These are phyloP conservation scores for Aspergillus sclerotiicarbonarius DNA, from an alignment of 495 filamentous ascomycete species.

Conservation along the genomic window DNA sequence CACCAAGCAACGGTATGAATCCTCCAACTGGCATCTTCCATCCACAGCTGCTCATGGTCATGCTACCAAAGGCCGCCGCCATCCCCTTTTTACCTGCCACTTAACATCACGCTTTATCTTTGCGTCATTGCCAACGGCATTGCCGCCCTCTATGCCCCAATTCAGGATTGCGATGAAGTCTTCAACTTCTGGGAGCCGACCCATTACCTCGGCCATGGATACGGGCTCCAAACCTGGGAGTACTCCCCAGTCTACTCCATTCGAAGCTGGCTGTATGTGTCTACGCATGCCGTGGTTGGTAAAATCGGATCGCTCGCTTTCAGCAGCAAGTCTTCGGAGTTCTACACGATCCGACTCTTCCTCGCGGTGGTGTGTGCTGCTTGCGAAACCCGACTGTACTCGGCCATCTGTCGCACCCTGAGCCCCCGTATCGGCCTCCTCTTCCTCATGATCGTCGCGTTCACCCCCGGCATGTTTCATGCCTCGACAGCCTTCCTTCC, in stretches of 20 bases:
- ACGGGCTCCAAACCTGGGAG: slow-evolving; percentile 97
- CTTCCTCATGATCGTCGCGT: slow-evolving; percentile 71
- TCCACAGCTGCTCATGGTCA: slow-evolving; percentile 3
- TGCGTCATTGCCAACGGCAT: slow-evolving; percentile 70
- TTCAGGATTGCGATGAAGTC: slow-evolving; percentile 98
- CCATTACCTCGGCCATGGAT: slow-evolving; percentile 90
- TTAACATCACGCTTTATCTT: slow-evolving; percentile 73
- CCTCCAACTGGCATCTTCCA: background rate
- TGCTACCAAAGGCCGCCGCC: slow-evolving; percentile 40
- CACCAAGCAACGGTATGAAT: slow-evolving; percentile 34
- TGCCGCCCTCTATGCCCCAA: slow-evolving; percentile 81
- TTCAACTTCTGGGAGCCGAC: slow-evolving; percentile 99
- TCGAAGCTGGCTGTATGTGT: slow-evolving; percentile 91
- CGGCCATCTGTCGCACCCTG: slow-evolving; percentile 67
- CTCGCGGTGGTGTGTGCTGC: slow-evolving; percentile 75
- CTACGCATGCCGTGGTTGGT: slow-evolving; percentile 73
- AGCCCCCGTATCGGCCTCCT: slow-evolving; percentile 78
- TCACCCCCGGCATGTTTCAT: slow-evolving; percentile 91
- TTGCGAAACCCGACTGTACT: slow-evolving; percentile 78
- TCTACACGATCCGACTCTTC: slow-evolving; percentile 77
- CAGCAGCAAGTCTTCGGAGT: slow-evolving; percentile 62
- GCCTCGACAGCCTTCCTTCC: slow-evolving; percentile 84
- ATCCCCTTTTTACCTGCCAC: slow-evolving; percentile 62
- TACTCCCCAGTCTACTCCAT: slow-evolving; percentile 96
- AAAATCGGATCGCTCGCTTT: slow-evolving; percentile 63